Evolutionary conservation across 495 filamentous ascomycete species (phyloP).

Genomic region (Cercophora newfieldiana): DNA sequence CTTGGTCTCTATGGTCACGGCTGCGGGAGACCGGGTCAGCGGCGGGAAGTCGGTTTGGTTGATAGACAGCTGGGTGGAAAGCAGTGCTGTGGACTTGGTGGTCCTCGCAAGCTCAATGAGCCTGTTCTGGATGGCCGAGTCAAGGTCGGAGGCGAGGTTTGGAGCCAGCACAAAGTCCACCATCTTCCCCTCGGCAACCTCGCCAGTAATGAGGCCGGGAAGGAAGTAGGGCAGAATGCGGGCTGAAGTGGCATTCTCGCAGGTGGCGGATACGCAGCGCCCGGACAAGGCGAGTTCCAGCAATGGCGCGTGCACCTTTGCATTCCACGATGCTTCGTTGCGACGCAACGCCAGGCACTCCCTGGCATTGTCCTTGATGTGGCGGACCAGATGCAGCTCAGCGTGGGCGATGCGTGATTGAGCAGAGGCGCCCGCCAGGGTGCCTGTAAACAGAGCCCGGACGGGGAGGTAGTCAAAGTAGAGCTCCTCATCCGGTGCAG

Average conservation of each 20-base stretch:
- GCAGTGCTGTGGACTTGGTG: neutral
- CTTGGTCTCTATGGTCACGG: conserved; percentile 12
- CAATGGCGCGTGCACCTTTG: conserved; percentile 12
- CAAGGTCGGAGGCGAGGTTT: neutral
- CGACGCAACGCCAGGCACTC: conserved; percentile 11
- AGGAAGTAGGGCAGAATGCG: conserved; percentile 16
- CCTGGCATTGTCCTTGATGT: conserved; percentile 4
- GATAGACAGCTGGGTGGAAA: neutral
- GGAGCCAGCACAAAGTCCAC: conserved; percentile 11
- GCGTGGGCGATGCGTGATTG: conserved; percentile 4
- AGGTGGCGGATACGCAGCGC: conserved; percentile 2
- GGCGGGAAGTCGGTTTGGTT: conserved; percentile 11
- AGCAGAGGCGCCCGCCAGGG: conserved; percentile 1
- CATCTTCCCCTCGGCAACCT: conserved; percentile 13
- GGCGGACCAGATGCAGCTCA: conserved; percentile 11
- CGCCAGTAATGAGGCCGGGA: conserved; percentile 11
- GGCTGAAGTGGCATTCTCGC: conserved; percentile 14
- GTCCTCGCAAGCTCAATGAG: neutral
- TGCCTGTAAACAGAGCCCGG: conserved; percentile 3
- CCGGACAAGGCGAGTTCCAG: conserved; percentile 12
- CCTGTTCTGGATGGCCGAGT: conserved; percentile 8
- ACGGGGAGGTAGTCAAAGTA: conserved; percentile 18
- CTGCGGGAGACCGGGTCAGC: neutral
- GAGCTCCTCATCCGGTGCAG: neutral
- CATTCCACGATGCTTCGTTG: conserved; percentile 15